A percentile compares a stretch with the other conserved stretches of the same genome.
phyloP scores from a whole-genome alignment of 768 basidiomycete genomes.

The Steccherinum ochraceum region DNA sequence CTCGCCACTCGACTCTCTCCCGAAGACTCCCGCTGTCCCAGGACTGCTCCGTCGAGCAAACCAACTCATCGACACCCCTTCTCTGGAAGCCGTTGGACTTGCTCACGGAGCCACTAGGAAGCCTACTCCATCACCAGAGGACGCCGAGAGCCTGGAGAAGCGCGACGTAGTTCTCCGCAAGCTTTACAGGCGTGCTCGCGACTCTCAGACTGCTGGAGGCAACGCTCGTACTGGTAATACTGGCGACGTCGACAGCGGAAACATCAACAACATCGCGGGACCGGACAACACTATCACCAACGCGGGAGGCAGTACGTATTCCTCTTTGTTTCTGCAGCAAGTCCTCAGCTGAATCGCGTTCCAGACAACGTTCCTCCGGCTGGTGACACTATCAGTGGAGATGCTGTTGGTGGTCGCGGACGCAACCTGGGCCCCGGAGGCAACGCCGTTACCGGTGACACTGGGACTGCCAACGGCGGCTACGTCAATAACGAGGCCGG shows the following conservation, averaged over 20 bases:
- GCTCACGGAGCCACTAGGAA: no score
- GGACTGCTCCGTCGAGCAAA: no score
- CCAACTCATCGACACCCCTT: no score
- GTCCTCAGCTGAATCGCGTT: no score
- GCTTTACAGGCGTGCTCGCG: slow-evolving; percentile 12
- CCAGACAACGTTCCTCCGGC: background rate
- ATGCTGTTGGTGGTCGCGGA: slow-evolving; percentile 10
- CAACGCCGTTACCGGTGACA: slow-evolving; percentile 9
- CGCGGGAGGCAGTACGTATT: slow-evolving; percentile 5
- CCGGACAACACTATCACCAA: slow-evolving; percentile 7
- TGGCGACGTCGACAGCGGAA: slow-evolving; percentile 9
- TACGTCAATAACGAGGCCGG: slow-evolving; percentile 8
- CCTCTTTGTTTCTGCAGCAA: background rate
- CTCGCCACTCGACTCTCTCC: no score
- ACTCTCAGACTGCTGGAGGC: slow-evolving; percentile 14
- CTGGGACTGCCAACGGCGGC: slow-evolving; percentile 9
- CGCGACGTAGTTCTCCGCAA: no score
- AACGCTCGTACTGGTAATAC: slow-evolving; percentile 16
- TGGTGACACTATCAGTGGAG: slow-evolving; percentile 4
- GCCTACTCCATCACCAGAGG: no score
- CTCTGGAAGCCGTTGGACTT: no score
- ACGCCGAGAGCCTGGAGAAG: no score
- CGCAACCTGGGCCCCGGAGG: slow-evolving; percentile 9
- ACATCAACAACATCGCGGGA: slow-evolving; percentile 7
- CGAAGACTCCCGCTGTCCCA: no score